A percentile compares a stretch with the other conserved stretches of the same genome.
phyloP scores from a whole-genome alignment of 257 asterid genomes.

The Ophiorrhiza pumila region DNA sequence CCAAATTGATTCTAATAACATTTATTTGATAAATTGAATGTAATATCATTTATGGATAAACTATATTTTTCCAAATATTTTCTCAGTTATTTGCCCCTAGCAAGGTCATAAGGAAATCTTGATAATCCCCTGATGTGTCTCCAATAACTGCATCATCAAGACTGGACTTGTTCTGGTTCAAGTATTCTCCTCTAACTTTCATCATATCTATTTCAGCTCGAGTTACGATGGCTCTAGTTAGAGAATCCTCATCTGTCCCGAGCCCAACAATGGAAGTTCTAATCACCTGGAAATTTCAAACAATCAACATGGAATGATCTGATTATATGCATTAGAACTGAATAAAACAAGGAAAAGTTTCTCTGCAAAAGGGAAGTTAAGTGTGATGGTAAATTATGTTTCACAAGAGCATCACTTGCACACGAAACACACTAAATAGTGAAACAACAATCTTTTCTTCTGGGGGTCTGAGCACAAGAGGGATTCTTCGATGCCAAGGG shows the following conservation, averaged over 20 bases:
- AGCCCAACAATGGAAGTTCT: conserved; percentile 56
- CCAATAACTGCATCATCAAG: conserved; percentile 57
- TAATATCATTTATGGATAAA: no score
- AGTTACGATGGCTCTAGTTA: conserved; percentile 61
- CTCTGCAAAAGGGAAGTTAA: no score
- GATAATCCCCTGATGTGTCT: conserved; percentile 84
- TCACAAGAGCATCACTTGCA: no score
- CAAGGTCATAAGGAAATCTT: conserved; percentile 64
- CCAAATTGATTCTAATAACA: no score
- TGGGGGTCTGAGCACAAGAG: no score
- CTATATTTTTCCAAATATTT: neutral
- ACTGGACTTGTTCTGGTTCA: conserved; percentile 33
- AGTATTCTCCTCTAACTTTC: conserved; percentile 61
- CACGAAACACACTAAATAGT: no score
- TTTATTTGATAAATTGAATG: no score
- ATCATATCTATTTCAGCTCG: conserved; percentile 77
- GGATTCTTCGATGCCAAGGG: no score
- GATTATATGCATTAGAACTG: no score
- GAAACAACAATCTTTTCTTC: no score
- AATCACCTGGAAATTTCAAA: conserved; percentile 42
- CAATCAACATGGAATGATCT: neutral
- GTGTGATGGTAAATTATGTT: no score
- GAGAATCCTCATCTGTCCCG: conserved; percentile 77
- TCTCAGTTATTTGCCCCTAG: conserved; percentile 50
- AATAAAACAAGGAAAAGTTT: no score